Evolutionary conservation across 2,329 filamentous ascomycete species (phyloP), one percentile per base, ranked within the genome.

Genomic region (Fusarium buharicum): DNA sequence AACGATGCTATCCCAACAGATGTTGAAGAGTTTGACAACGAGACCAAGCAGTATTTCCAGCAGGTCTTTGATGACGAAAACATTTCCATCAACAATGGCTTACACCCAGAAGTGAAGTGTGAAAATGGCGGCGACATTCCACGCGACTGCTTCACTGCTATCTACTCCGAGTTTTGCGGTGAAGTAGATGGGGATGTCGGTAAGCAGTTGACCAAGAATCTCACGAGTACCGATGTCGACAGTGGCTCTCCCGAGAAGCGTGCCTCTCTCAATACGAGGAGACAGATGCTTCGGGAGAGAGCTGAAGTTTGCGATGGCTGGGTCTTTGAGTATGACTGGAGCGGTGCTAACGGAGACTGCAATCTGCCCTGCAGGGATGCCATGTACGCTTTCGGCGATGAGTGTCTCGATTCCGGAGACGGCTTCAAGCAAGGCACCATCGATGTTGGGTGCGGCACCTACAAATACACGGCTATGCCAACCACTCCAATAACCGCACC

Each of bases 401-500:
- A 36, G 33, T 36, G 33, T 10, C 33, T 36, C 16, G 33, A 36
- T 36, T 36, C 14, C 8, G 33, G 33, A 16, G 33, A 17, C 14
- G 33, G 33, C 14, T 36, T 36, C 14, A 36, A 36, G 33, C 33
- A 39, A 24, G 46, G 33, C n/a, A 49, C 11, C 13, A 22, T 49
- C n/a, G 36, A 39, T 31, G 46, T 39, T 39, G 46, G 46, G 27
- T 49, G 46, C 16, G 46, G 46, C 33, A 38, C 34, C 16, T 49
- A 49, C 34, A 39, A 39, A 12, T 39, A 27, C 46, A 49, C 18
- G 16, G 24, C 33, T 22, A 49, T 36, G 33, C 27, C 24, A 7
- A 34, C 33, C 16, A n/a, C 22, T 30, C 9, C 31, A 13, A 47
- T 16, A 33, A 34, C 18, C 16, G 22, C 28, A 33, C 38, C 30